Evolutionary conservation across 495 filamentous ascomycete genomes (phyloP).

Genomic region (Cryomyces antarcticus): DNA sequence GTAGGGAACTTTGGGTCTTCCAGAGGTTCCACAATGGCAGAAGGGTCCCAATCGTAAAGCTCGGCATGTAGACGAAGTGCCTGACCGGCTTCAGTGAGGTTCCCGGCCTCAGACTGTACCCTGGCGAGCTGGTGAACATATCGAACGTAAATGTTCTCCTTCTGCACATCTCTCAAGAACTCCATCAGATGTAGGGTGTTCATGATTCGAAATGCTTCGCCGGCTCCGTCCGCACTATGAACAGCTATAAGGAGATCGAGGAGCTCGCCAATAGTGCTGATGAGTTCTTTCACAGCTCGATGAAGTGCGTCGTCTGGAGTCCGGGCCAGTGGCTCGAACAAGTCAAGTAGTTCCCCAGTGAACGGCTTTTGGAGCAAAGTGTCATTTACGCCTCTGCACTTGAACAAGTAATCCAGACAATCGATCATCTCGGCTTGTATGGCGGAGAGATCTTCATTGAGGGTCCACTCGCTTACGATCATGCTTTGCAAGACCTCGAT

Average conservation of each 20-base stretch:
- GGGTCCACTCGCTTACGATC: slow-evolving; percentile 97
- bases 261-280: slow-evolving; percentile 72
- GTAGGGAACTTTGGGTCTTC: slow-evolving; percentile 56
- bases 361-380: slow-evolving; percentile 84
- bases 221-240: slow-evolving; percentile 53
- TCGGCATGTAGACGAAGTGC: slow-evolving; percentile 76
- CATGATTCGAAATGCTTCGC: slow-evolving; percentile 59
- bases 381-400: slow-evolving; percentile 68
- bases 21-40: slow-evolving; percentile 42
- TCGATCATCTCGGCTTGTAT: slow-evolving; percentile 96
- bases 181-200: slow-evolving; percentile 87
- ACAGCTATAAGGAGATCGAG: slow-evolving; percentile 86
- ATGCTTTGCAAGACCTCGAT: slow-evolving; percentile 89
- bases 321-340: slow-evolving; percentile 52
- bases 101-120: slow-evolving; percentile 51
- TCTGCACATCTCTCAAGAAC: slow-evolving; percentile 90
- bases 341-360: slow-evolving; percentile 59
- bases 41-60: slow-evolving; percentile 77
- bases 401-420: slow-evolving; percentile 80
- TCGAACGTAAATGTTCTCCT: slow-evolving; percentile 88
- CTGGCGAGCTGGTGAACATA: slow-evolving; percentile 87
- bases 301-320: slow-evolving; percentile 54
- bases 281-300: slow-evolving; percentile 52
- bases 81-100: slow-evolving; percentile 78
- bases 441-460: slow-evolving; percentile 77